Conservation (phyloP, 1,284 basidiomycete genomes). For the Cystobasidiaceae sp. region DNA sequence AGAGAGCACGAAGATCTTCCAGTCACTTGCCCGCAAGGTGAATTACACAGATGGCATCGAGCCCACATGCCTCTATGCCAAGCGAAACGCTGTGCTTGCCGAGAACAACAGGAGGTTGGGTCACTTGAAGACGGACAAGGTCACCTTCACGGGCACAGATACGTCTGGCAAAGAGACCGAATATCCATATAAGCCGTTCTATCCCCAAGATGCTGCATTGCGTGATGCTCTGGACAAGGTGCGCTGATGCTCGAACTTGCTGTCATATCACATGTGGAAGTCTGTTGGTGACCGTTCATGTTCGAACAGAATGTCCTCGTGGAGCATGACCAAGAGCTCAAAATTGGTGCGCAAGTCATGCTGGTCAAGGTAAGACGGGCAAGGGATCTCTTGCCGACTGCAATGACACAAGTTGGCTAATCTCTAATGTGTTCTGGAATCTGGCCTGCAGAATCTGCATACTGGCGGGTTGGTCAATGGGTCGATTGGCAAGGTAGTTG, state of each 20-base stretch:
- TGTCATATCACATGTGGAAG: not conserved
- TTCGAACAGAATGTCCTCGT: slow-evolving; percentile 44
- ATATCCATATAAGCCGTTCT: slow-evolving; percentile 35
- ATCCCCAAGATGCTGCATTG: not conserved
- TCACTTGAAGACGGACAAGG: slow-evolving; percentile 29
- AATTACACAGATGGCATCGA: slow-evolving; percentile 65
- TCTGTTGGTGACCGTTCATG: not conserved
- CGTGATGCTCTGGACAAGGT: slow-evolving; percentile 20
- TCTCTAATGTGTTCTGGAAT: not conserved
- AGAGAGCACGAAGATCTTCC: slow-evolving; percentile 59
- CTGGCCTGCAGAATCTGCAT: not conserved
- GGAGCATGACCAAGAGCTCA: slow-evolving; percentile 55
- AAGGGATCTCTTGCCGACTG: too few relatives aligned
- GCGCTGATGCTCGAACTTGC: not conserved
- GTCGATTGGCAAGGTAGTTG: slow-evolving; percentile 67
- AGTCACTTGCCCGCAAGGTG: slow-evolving; percentile 56
- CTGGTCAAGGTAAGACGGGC: slow-evolving; percentile 73
- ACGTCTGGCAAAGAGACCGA: not conserved
- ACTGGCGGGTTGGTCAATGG: slow-evolving; percentile 71
- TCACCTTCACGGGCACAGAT: slow-evolving; percentile 37
- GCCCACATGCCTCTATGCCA: slow-evolving; percentile 80
- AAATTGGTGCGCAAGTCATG: slow-evolving; percentile 60
- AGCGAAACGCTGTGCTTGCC: slow-evolving; percentile 70
- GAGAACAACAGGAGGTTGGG: slow-evolving; percentile 66
- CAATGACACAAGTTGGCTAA: slow-evolving; percentile 37